Evolutionary conservation across 495 filamentous ascomycete species (phyloP).

Genomic region (Neurospora sp.): DNA sequence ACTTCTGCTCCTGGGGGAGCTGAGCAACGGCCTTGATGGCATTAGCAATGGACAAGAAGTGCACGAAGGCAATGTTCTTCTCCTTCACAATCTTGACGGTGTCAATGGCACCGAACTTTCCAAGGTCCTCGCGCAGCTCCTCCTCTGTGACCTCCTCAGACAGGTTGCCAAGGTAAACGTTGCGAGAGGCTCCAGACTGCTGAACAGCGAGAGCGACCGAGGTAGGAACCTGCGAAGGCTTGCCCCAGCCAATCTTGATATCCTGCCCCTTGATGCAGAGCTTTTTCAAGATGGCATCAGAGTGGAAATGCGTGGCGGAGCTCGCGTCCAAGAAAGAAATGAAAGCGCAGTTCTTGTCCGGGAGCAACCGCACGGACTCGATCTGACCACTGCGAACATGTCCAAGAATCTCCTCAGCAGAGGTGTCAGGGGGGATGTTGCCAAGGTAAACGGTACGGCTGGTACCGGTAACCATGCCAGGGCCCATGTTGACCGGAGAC

Average conservation of each 20-base stretch:
- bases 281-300: conserved; percentile 98
- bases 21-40: conserved; percentile 98
- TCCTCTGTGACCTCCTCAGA: conserved; percentile 84
- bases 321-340: conserved; percentile 96
- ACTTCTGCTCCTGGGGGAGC: conserved; percentile 90
- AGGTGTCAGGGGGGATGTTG: conserved; percentile 96
- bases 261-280: conserved; percentile 95
- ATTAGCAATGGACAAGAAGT: conserved; percentile 94
- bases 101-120: conserved; percentile 93
- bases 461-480: conserved; percentile 76
- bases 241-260: conserved; percentile 99
- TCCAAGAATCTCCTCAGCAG: conserved; percentile 92
- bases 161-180: conserved; percentile 93
- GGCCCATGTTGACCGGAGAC: conserved; percentile 61
- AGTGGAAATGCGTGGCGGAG: conserved; percentile 97
- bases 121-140: conserved; percentile 86
- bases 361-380: conserved; percentile 88
- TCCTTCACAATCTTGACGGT: conserved; percentile 97
- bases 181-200: conserved; percentile 94
- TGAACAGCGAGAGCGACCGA: conserved; percentile 94
- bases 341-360: conserved; percentile 99
- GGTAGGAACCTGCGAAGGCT: conserved; percentile 94
- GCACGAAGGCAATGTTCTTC: conserved; percentile 96
- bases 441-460: conserved; percentile 95
- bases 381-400: conserved; percentile 97